Base-by-base conservation (phyloP, 2,329 filamentous ascomycete genomes). In the Diaporthe aspalathi region DNA sequence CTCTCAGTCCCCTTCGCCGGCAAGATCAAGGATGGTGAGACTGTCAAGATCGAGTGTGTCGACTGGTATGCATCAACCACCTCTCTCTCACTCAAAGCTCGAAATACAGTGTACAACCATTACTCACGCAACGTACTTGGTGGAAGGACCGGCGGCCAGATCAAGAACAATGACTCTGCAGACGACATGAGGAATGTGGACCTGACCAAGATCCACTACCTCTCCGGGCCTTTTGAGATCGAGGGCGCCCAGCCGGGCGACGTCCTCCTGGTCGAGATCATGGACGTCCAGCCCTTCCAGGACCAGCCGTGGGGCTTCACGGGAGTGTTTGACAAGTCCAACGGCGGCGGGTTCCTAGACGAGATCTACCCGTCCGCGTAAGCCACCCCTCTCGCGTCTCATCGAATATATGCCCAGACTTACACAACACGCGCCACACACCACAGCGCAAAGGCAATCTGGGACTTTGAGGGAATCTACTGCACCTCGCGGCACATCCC, bases 291-390 rank as follows among this genome's bases (percentile, higher is more conserved):
- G 83, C 95, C 95, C 0, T 90, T 97, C 74, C 87, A 95, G 73
- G 90, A 96, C 38, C 89, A 92, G 70, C 94, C 94, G 0, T 97
- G 95, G 95, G 95, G 95, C 0, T 97, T 97, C 80, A 95, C 93
- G 0, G 94, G 94, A 11, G 83, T 96, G 6, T 97, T 98, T 77
- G 86, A 91, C 68, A 91, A 89, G 74, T 83, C 90, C 20, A 97
- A 97, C 76, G 95, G 95, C 7, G 95, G 95, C 11, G 94, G 95
- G 0, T 97, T 97, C 75, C 82, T 97, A 16, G 94, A 97, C 74
- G 93, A 97, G 78, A 86, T 94, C 35, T 98, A 97, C 76, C 94
- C 94, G 0, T 89, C 93, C 35, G 90, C 95, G 90, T 94, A 84
- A 74, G 89, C 20, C n/a, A 9, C 24, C 9, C 17, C 14, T 20